Base-by-base conservation (phyloP, 2,329 filamentous ascomycete genomes). In the Aspergillus fischeri region DNA sequence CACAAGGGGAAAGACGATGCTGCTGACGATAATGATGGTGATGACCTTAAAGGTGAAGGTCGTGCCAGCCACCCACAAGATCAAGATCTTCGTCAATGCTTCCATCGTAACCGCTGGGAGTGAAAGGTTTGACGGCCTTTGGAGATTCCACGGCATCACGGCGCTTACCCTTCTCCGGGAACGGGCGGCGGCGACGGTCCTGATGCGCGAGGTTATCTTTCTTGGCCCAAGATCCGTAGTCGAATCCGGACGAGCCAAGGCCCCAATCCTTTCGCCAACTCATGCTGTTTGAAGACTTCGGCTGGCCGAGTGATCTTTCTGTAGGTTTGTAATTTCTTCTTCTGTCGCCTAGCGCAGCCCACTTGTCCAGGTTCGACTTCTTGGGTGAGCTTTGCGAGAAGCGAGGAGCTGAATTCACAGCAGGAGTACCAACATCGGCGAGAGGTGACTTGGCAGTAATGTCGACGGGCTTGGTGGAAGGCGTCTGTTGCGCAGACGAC, bases 11-110 rank as follows among this genome's bases (percentile, higher is more conserved):
- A 49, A 35, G 25, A 41, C 14, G 55, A 45, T 24, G 50, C 54
- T 10, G 28, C 28, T 10, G 28, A 4, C 10, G 42, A 35, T 7
- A 20, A 45, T 35, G 41, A 52, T 41, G 35, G n/a, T 49, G 27
- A 42, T 3, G 27, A 47, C 55, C 48, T 66, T 83, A 85, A 75
- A 85, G 81, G 75, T 85, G 83, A 74, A 84, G 80, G 73, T 86
- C 86, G 75, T 90, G 86, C 86, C 90, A 95, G 78, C 90, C 91
- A 81, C 92, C 92, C 86, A 96, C 91, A 88, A 93, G 96, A 85
- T 96, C 92, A 80, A 92, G 78, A 71, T 93, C 89, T 71, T 87
- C 87, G 74, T 90, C 74, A 28, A 75, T 56, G 49, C 67, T 74
- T 55, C 69, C 83, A 78, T 89, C 87, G 70, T 81, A 75, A 66